These are phyloP conservation scores for Apophysomyces variabilis DNA, from an alignment of 371 early-diverging fungal genomes.

Conservation along the genomic window DNA sequence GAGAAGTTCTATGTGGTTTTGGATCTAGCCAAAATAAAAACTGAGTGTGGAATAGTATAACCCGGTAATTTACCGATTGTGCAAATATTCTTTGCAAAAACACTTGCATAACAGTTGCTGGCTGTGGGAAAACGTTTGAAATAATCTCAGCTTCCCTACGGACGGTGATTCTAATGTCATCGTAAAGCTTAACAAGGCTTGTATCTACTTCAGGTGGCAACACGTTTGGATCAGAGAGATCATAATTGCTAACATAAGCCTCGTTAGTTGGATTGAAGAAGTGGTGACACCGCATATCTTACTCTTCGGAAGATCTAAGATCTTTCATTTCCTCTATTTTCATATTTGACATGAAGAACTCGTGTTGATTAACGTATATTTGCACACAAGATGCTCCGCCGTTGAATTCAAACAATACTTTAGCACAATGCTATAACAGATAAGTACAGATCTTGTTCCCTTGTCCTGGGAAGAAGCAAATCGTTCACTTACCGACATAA, in stretches of 20 bases:
- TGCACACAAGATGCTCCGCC: slow-evolving; percentile 95
- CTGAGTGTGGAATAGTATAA: neutral
- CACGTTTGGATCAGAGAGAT: slow-evolving; percentile 47
- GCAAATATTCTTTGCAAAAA: slow-evolving; percentile 95
- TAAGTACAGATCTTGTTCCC: neutral
- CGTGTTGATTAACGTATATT: slow-evolving; percentile 95
- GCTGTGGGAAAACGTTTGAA: slow-evolving; percentile 92
- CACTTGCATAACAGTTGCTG: slow-evolving; percentile 87
- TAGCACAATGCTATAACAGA: slow-evolving; percentile 74
- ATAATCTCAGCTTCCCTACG: slow-evolving; percentile 89
- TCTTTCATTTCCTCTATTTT: slow-evolving; percentile 68
- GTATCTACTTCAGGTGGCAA: slow-evolving; percentile 78
- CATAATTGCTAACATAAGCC: slow-evolving; percentile 28
- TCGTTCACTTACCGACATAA: slow-evolving; percentile 61
- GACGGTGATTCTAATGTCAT: slow-evolving; percentile 81
- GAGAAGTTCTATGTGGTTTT: slow-evolving; percentile 83
- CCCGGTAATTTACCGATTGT: slow-evolving; percentile 74
- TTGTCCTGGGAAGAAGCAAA: neutral
- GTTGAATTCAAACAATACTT: slow-evolving; percentile 90
- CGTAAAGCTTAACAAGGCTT: slow-evolving; percentile 77
- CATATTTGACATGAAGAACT: slow-evolving; percentile 88
- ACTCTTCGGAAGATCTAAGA: slow-evolving; percentile 48
- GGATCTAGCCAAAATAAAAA: slow-evolving; percentile 59
- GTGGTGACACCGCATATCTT: slow-evolving; percentile 17
- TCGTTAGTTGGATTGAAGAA: neutral